Evolutionary conservation across 2,329 filamentous ascomycete genomes (phyloP).

Genomic region (Diplocarpon mali): DNA sequence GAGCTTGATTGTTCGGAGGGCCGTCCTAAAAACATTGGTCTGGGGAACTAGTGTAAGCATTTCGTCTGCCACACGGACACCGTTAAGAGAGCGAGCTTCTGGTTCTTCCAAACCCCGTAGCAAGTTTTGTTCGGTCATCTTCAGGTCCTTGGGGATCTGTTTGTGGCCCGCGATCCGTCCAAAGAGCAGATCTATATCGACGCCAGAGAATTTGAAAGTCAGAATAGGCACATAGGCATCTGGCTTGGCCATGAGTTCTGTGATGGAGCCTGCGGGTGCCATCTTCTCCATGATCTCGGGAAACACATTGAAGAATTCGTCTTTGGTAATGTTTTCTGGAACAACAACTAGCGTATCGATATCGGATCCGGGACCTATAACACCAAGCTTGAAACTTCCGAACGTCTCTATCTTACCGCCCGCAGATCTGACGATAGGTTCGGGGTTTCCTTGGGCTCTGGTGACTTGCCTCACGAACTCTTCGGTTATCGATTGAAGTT

Average conservation of each 20-base stretch:
- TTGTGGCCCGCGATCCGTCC: constrained; percentile 60
- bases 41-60: constrained; percentile 85
- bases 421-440: constrained; percentile 68
- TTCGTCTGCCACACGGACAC: constrained; percentile 87
- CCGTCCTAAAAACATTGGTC: constrained; percentile 77
- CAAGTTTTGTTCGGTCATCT: constrained; percentile 72
- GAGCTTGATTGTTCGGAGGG: constrained; percentile 84
- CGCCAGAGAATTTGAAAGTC: constrained; percentile 82
- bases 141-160: constrained; percentile 60
- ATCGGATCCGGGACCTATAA: constrained; percentile 91
- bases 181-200: constrained; percentile 93
- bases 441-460: constrained; percentile 45
- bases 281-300: constrained; percentile 68
- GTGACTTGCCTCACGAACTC: constrained; percentile 79
- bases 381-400: constrained; percentile 88
- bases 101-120: constrained; percentile 78
- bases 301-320: constrained; percentile 88
- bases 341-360: constrained; percentile 93
- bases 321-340: constrained; percentile 76
- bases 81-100: constrained; percentile 83
- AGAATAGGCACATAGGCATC: constrained; percentile 96
- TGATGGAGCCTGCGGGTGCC: constrained; percentile 67
- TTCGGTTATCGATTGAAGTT: constrained; percentile 68
- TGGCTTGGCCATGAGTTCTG: constrained; percentile 72
- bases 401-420: constrained; percentile 93